Evolutionary conservation across 2,329 filamentous ascomycete species (phyloP).

Genomic region (Penicillium crustosum): DNA sequence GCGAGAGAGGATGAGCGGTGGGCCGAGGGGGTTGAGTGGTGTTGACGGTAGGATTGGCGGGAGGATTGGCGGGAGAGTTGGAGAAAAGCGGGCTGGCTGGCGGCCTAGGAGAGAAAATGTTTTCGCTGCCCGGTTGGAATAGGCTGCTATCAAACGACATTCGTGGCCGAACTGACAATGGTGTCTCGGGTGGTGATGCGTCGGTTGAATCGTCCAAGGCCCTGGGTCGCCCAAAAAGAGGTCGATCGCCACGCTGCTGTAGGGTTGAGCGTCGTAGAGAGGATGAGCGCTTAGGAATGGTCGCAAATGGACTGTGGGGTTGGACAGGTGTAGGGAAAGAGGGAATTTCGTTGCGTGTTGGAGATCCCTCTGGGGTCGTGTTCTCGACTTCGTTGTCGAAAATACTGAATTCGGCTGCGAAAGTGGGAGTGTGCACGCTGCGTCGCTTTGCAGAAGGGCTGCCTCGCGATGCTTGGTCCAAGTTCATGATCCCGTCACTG

Average conservation of each 20-base stretch:
- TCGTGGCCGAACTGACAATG: constrained; percentile 64
- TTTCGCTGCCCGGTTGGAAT: constrained; percentile 63
- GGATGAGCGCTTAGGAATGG: constrained; percentile 67
- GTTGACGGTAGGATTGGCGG: neutral
- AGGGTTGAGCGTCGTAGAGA: constrained; percentile 84
- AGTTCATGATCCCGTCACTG: constrained; percentile 83
- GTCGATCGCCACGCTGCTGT: constrained; percentile 74
- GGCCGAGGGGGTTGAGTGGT: constrained; percentile 45
- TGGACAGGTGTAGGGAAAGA: constrained; percentile 37
- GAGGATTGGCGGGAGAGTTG: constrained; percentile 21
- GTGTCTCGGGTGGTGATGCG: constrained; percentile 53
- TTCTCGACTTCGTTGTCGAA: constrained; percentile 58
- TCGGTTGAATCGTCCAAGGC: constrained; percentile 46
- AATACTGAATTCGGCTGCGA: constrained; percentile 67
- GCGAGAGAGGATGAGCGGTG: constrained; percentile 74
- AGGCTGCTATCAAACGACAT: constrained; percentile 75
- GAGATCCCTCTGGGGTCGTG: constrained; percentile 29
- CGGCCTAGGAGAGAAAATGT: constrained; percentile 63
- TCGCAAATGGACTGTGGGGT: constrained; percentile 49
- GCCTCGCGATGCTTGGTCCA: constrained; percentile 73
- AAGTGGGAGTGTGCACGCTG: constrained; percentile 74
- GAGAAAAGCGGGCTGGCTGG: constrained; percentile 49
- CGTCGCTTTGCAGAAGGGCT: constrained; percentile 90
- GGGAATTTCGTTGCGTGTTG: constrained; percentile 26
- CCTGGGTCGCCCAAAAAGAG: constrained; percentile 50